Evolutionary conservation across 2,329 filamentous ascomycete genomes (phyloP).

Genomic region (Phialophora macrospora): DNA sequence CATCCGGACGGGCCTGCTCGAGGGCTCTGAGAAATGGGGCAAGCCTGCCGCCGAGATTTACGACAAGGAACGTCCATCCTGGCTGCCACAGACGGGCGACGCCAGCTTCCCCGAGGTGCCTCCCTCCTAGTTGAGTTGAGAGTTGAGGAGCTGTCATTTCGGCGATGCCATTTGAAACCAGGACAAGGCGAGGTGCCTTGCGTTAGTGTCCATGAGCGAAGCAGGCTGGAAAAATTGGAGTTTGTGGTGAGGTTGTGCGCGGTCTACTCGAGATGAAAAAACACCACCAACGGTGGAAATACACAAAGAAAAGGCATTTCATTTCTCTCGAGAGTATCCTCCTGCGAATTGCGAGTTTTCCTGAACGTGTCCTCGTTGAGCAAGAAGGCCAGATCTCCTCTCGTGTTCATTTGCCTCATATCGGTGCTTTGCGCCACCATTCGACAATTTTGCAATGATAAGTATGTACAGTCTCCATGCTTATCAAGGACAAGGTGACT

Average conservation of each 20-base stretch:
- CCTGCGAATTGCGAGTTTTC: neutral
- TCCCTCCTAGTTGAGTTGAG: conserved; percentile 21
- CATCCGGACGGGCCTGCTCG: conserved; percentile 57
- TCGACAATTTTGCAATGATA: too few species aligned
- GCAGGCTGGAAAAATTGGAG: neutral
- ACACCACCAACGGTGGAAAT: neutral
- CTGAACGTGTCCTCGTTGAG: neutral
- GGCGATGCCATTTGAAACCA: neutral
- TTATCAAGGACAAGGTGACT: too few species aligned
- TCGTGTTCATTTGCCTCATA: too few species aligned
- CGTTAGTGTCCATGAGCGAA: neutral
- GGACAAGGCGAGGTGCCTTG: neutral
- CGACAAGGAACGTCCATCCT: conserved; percentile 57
- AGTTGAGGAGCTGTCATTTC: neutral
- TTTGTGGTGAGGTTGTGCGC: neutral
- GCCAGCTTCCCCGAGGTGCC: conserved; percentile 32
- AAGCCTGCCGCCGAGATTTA: conserved; percentile 60
- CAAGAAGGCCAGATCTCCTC: too few species aligned
- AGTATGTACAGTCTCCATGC: too few species aligned
- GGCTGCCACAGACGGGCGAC: conserved; percentile 51
- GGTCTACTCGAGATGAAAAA: neutral
- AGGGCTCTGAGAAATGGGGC: conserved; percentile 53
- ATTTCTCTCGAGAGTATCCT: neutral
- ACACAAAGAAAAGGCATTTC: neutral
- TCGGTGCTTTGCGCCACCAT: too few species aligned